A percentile compares a stretch with the other conserved stretches of the same genome.
Conservation (phyloP, 2,329 filamentous ascomycete genomes). For the Dendrostoma leiphaemia region DNA sequence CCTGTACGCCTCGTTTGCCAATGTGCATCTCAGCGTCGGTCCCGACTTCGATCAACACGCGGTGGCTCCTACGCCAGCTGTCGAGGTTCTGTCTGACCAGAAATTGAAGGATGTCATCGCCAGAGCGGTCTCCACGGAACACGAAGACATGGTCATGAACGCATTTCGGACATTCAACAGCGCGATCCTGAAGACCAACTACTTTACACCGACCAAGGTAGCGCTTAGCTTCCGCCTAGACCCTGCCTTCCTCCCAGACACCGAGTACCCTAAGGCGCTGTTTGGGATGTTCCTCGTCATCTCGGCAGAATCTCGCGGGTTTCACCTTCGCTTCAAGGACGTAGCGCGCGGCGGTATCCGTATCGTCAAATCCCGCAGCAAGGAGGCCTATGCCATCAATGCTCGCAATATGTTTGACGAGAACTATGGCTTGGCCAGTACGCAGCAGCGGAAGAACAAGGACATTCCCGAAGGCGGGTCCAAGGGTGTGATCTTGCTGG, state of each 20-base stretch:
- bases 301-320: slow-evolving; percentile 92
- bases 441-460: slow-evolving; percentile 99
- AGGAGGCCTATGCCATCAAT: slow-evolving; percentile 95
- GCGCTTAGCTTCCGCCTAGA: slow-evolving; percentile 94
- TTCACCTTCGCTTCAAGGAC: slow-evolving; percentile 96
- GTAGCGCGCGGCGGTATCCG: slow-evolving; percentile 96
- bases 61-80: slow-evolving; percentile 53
- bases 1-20: slow-evolving; percentile 89
- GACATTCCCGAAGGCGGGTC: slow-evolving; percentile 98
- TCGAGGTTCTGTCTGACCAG: slow-evolving; percentile 71
- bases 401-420: slow-evolving; percentile 95
- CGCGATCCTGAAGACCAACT: slow-evolving; percentile 94
- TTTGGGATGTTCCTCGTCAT: slow-evolving; percentile 99
- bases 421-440: slow-evolving; percentile 97
- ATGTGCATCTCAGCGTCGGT: slow-evolving; percentile 66
- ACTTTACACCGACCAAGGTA: slow-evolving; percentile 95
- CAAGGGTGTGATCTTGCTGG: slow-evolving; percentile 94
- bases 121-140: slow-evolving; percentile 82
- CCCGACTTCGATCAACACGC: slow-evolving; percentile 48
- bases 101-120: slow-evolving; percentile 75
- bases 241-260: slow-evolving; percentile 80
- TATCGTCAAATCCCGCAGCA: slow-evolving; percentile 96
- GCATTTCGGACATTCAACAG: slow-evolving; percentile 96
- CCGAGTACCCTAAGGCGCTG: slow-evolving; percentile 89
- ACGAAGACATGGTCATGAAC: slow-evolving; percentile 97